Evolutionary conservation across 108 stramenopile species (phyloP).

Genomic region (Chaetoceros muelleri): DNA sequence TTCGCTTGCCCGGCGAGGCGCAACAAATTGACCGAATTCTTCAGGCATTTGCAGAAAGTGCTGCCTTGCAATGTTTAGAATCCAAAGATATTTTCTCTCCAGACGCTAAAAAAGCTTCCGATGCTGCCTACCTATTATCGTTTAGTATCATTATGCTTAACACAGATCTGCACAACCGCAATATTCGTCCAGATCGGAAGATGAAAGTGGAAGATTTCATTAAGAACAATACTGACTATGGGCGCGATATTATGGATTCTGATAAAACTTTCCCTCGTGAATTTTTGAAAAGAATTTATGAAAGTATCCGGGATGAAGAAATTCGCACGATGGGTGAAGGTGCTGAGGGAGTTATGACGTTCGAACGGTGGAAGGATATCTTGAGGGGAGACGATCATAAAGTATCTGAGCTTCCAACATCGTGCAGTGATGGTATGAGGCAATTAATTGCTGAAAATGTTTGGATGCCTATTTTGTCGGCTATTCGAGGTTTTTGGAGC

Average conservation of each 20-base stretch:
- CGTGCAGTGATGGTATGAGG: constrained; percentile 21
- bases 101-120: constrained; percentile 77
- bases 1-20: constrained; percentile 91
- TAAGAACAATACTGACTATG: constrained; percentile 87
- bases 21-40: constrained; percentile 86
- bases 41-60: constrained; percentile 82
- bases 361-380: constrained; percentile 85
- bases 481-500: constrained; percentile 71
- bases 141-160: constrained; percentile 98
- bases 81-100: constrained; percentile 49
- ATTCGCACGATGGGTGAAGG: constrained; percentile 85
- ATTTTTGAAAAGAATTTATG: constrained; percentile 81
- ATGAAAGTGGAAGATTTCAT: constrained; percentile 89
- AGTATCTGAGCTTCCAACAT: background rate
- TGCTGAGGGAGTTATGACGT: constrained; percentile 80
- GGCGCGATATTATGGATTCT: constrained; percentile 79
- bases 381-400: constrained; percentile 39
- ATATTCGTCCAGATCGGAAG: constrained; percentile 87
- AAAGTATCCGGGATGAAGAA: constrained; percentile 73
- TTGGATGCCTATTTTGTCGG: constrained; percentile 73
- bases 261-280: constrained; percentile 75
- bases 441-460: constrained; percentile 72
- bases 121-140: constrained; percentile 87
- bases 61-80: constrained; percentile 72
- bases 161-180: constrained; percentile 96